Conservation (phyloP, 179 eudicot species). For the Heliamphora pulchella region DNA sequence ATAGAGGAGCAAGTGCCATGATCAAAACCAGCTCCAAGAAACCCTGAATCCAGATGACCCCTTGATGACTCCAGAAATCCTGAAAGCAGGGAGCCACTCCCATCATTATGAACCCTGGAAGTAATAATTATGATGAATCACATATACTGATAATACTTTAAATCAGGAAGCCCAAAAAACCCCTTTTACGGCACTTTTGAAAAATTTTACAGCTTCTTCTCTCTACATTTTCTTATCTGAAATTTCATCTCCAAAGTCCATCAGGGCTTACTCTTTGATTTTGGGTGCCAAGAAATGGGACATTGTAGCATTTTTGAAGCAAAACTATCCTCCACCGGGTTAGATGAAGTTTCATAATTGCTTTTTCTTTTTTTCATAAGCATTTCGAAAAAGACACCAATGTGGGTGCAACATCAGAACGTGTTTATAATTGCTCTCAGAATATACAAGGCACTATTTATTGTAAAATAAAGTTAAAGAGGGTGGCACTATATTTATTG, state of each 20-base stretch:
- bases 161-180: too few relatives aligned
- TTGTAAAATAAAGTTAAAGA: neutral
- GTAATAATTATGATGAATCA: neutral
- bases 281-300: neutral
- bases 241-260: neutral
- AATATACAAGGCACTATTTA: neutral
- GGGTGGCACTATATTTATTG: neutral
- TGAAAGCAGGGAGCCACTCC: conserved; percentile 4
- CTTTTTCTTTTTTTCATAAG: neutral
- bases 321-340: neutral
- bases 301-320: neutral
- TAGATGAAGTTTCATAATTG: neutral
- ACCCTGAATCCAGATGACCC: conserved; percentile 1
- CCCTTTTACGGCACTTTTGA: too few relatives aligned
- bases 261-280: neutral
- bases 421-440: neutral
- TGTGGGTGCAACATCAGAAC: neutral
- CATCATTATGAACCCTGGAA: neutral
- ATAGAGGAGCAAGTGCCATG: neutral
- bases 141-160: too few relatives aligned
- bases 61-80: conserved; percentile 10
- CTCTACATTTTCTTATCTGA: neutral
- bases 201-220: too few relatives aligned
- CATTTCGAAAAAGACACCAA: neutral
- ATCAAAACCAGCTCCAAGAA: conserved; percentile 12